These are phyloP conservation scores for Licmophora abbreviata DNA, from an alignment of 108 stramenopile species.

Conservation along the genomic window DNA sequence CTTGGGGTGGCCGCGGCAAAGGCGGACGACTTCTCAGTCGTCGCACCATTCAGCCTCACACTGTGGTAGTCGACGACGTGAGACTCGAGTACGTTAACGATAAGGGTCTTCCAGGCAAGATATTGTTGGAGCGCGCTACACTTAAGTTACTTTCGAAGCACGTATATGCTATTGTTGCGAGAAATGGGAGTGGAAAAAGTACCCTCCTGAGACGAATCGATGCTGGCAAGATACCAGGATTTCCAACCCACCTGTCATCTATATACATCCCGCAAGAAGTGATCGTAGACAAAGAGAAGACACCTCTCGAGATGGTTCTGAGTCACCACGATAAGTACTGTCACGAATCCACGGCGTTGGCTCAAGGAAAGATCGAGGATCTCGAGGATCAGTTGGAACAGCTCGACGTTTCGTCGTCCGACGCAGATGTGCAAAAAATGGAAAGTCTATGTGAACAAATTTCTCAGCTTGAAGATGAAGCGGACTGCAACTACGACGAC, in stretches of 20 bases:
- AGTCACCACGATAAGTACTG: constrained; percentile 19
- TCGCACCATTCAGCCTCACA: constrained; percentile 56
- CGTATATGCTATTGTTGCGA: constrained; percentile 62
- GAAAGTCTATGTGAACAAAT: constrained; percentile 65
- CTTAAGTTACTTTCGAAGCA: constrained; percentile 51
- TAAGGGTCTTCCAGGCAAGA: constrained; percentile 18
- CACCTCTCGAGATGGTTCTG: constrained; percentile 33
- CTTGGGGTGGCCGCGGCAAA: constrained; percentile 72
- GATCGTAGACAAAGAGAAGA: constrained; percentile 11
- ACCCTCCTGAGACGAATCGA: constrained; percentile 58
- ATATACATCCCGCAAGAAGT: constrained; percentile 64
- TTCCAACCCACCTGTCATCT: constrained; percentile 50
- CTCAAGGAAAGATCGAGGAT: constrained; percentile 18
- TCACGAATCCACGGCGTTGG: constrained; percentile 11
- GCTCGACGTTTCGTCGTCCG: constrained; percentile 33
- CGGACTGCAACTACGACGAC: constrained; percentile 12
- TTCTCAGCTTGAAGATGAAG: constrained; percentile 46
- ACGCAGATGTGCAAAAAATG: constrained; percentile 34
- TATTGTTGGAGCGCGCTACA: constrained; percentile 50
- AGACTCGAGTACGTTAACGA: constrained; percentile 49
- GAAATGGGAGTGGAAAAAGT: constrained; percentile 62
- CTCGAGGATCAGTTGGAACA: constrained; percentile 29
- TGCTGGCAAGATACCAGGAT: constrained; percentile 68
- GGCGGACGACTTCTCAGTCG: constrained; percentile 61
- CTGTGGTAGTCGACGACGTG: constrained; percentile 61